Percentiles rank a stretch among this genome's conserved stretches.
Conservation (phyloP, 2,329 filamentous ascomycete species). For the Trichoderma lentiforme region DNA sequence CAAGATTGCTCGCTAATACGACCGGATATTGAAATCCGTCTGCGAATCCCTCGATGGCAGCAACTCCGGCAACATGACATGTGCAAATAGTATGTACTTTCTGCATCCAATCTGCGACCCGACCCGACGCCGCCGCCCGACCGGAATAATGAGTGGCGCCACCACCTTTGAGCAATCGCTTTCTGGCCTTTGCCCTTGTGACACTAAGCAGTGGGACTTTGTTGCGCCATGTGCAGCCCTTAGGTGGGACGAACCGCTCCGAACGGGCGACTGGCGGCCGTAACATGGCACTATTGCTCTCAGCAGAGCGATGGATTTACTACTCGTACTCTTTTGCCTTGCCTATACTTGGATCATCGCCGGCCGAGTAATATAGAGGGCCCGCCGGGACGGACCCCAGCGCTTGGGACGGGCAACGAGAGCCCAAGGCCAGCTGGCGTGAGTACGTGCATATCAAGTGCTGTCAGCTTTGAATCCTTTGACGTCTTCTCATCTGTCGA, state of each 20-base stretch:
- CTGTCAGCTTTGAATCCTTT: background rate
- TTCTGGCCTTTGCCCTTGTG: slow-evolving; percentile 15
- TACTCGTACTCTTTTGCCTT: background rate
- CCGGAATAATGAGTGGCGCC: slow-evolving; percentile 19
- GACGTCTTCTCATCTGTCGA: background rate
- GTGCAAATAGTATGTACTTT: background rate
- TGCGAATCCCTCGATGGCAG: background rate
- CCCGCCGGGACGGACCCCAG: background rate
- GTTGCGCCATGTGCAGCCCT: slow-evolving; percentile 19
- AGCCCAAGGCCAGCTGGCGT: background rate
- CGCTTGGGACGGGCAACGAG: background rate
- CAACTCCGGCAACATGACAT: background rate
- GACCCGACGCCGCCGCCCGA: slow-evolving; percentile 20
- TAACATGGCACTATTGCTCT: background rate
- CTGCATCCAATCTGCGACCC: slow-evolving; percentile 19
- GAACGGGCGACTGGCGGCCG: slow-evolving; percentile 17
- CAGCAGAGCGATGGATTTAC: background rate
- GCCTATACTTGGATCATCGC: background rate
- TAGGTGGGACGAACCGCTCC: slow-evolving; percentile 24
- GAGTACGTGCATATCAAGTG: background rate
- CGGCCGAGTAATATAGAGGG: background rate
- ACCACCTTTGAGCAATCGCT: slow-evolving; percentile 9
- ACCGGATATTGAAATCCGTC: background rate
- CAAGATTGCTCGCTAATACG: background rate
- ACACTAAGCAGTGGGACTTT: slow-evolving; percentile 19